Evolutionary conservation across 75 land plant genomes (phyloP).

Genomic region (Selaginella tamariscina): DNA sequence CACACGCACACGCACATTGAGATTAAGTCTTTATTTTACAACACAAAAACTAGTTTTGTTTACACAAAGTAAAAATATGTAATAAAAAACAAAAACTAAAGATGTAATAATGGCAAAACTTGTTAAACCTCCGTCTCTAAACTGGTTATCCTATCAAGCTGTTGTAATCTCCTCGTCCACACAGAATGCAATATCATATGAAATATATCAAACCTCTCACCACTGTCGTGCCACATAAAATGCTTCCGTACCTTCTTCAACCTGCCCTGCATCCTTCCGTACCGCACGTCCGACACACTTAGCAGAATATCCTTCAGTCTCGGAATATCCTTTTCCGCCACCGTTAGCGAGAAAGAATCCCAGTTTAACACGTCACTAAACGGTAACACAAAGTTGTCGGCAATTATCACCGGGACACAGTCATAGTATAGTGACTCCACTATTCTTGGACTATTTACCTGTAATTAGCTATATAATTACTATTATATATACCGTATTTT

Average conservation of each 20-base stretch:
- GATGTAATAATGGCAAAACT: no score
- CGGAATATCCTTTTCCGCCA: conserved; percentile 61
- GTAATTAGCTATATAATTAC: no score
- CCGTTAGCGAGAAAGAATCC: conserved; percentile 57
- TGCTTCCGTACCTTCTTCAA: no score
- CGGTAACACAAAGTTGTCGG: conserved; percentile 74
- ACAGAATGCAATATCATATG: conserved; percentile 67
- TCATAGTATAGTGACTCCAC: conserved; percentile 72
- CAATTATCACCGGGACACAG: conserved; percentile 81
- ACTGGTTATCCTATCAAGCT: no score
- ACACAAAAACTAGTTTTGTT: no score
- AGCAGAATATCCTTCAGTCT: conserved; percentile 49
- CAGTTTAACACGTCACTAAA: conserved; percentile 70
- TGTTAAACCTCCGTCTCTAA: no score
- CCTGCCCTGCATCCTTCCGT: conserved; percentile 48
- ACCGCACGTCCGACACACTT: conserved; percentile 46
- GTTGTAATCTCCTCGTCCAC: no score
- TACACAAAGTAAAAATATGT: no score
- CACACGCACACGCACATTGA: no score
- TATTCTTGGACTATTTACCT: conserved; percentile 68
- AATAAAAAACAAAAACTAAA: no score
- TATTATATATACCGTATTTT: no score
- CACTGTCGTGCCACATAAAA: conserved; percentile 57
- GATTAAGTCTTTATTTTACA: no score
- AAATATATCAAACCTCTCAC: conserved; percentile 28